Conservation (phyloP, 768 basidiomycete species). For the Lentinula sp. region DNA sequence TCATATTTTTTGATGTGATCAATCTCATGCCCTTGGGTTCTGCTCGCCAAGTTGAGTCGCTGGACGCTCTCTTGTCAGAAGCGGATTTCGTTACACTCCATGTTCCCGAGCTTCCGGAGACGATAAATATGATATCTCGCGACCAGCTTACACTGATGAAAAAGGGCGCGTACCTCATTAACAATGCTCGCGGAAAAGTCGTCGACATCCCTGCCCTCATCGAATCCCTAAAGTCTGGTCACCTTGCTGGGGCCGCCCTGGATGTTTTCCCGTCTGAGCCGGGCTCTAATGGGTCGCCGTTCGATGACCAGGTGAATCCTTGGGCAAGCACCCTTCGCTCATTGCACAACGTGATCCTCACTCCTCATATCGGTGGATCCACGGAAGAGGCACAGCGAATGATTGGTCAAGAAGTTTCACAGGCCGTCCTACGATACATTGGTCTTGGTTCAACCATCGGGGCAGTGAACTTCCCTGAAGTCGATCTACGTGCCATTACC, state of each 20-base stretch:
- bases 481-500: conserved; percentile 89
- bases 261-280: conserved; percentile 97
- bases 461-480: conserved; percentile 98
- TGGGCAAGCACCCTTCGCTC: conserved; percentile 75
- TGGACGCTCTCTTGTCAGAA: conserved; percentile 63
- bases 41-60: conserved; percentile 82
- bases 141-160: conserved; percentile 87
- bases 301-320: conserved; percentile 82
- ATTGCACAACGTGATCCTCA: conserved; percentile 89
- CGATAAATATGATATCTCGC: conserved; percentile 85
- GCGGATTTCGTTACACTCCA: conserved; percentile 96
- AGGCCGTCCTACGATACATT: conserved; percentile 82
- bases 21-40: conserved; percentile 97
- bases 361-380: conserved; percentile 97
- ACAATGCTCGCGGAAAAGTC: conserved; percentile 94
- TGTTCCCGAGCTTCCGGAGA: conserved; percentile 95
- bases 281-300: conserved; percentile 81
- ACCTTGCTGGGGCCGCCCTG: conserved; percentile 82
- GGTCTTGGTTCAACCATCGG: conserved; percentile 87
- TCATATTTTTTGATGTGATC: conserved; percentile 91
- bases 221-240: conserved; percentile 72
- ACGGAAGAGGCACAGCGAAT: conserved; percentile 98
- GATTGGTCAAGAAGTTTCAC: conserved; percentile 94
- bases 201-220: conserved; percentile 93
- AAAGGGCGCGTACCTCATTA: conserved; percentile 90